Conservation (phyloP, 371 early-diverging fungal genomes). For the Lichtheimia corymbifera region DNA sequence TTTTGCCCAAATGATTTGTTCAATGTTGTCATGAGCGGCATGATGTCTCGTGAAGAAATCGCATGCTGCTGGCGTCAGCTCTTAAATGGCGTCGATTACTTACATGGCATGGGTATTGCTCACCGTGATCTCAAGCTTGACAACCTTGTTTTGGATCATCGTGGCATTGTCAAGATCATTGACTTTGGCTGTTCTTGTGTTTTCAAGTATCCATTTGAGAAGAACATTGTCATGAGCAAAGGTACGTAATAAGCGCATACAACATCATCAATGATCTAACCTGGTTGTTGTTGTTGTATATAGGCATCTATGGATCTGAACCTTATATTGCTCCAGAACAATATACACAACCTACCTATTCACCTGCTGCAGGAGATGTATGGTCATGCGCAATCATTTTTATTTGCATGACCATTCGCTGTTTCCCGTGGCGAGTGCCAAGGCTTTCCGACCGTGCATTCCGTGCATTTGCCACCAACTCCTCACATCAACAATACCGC, state of each 20-base stretch:
- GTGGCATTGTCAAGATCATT: slow-evolving; percentile 82
- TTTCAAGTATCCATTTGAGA: slow-evolving; percentile 70
- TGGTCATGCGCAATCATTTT: slow-evolving; percentile 81
- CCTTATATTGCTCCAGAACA: slow-evolving; percentile 94
- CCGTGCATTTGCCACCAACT: slow-evolving; percentile 43
- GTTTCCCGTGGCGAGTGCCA: slow-evolving; percentile 76
- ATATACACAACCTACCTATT: slow-evolving; percentile 59
- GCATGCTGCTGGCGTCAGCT: slow-evolving; percentile 78
- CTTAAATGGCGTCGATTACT: slow-evolving; percentile 68
- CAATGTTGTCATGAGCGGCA: slow-evolving; percentile 68
- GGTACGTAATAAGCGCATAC: slow-evolving; percentile 29
- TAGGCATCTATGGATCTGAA: slow-evolving; percentile 58
- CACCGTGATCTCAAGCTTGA: slow-evolving; percentile 91
- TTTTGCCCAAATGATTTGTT: slow-evolving; percentile 81
- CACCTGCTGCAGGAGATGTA: slow-evolving; percentile 66
- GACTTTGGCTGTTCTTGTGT: slow-evolving; percentile 92
- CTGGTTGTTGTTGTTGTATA: neutral
- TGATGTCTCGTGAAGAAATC: slow-evolving; percentile 66
- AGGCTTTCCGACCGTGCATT: slow-evolving; percentile 53
- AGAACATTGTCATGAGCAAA: slow-evolving; percentile 53
- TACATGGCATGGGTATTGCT: slow-evolving; percentile 79
- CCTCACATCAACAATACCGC: slow-evolving; percentile 41
- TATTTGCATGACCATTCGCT: slow-evolving; percentile 71
- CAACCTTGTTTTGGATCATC: slow-evolving; percentile 73
- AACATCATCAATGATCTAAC: neutral